phyloP scores from a whole-genome alignment of 1,284 basidiomycete species.

The Heterobasidion irregulare region DNA sequence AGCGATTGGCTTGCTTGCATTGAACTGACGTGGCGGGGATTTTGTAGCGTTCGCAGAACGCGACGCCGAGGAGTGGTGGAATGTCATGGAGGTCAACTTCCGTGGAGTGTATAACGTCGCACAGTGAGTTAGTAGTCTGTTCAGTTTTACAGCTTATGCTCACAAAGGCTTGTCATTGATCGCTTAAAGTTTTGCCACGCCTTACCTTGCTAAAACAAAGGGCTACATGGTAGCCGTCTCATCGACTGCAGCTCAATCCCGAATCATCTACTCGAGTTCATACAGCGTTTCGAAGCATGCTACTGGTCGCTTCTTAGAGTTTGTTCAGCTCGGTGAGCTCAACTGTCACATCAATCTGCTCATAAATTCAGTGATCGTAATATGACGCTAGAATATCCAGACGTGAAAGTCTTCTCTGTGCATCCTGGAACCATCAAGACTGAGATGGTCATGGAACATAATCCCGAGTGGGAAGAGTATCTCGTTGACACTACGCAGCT shows the following conservation, averaged over 20 bases:
- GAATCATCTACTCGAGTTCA: conserved; percentile 1
- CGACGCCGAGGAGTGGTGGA: conserved; percentile 4
- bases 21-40: not conserved
- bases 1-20: too few species aligned
- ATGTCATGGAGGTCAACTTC: conserved; percentile 6
- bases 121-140: conserved; percentile 1
- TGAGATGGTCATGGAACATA: not conserved
- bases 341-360: not conserved
- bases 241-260: conserved; percentile 5
- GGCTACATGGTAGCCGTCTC: conserved; percentile 6
- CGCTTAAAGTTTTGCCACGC: conserved; percentile 1
- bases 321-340: conserved; percentile 7
- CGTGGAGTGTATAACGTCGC: conserved; percentile 4
- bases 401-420: conserved; percentile 6
- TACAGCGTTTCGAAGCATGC: conserved; percentile 8
- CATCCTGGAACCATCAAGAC: conserved; percentile 10
- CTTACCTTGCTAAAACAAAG: conserved; percentile 5
- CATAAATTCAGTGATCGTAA: too few species aligned
- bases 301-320: conserved; percentile 8
- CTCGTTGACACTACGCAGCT: not conserved
- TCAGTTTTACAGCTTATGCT: not conserved
- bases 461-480: not conserved
- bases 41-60: conserved; percentile 1
- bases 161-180: not conserved
- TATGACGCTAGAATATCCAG: conserved; percentile 2